Evolutionary conservation across 2,329 filamentous ascomycete species (phyloP), one percentile per base, ranked within the genome.

Genomic region (Sporothrix curviconia): DNA sequence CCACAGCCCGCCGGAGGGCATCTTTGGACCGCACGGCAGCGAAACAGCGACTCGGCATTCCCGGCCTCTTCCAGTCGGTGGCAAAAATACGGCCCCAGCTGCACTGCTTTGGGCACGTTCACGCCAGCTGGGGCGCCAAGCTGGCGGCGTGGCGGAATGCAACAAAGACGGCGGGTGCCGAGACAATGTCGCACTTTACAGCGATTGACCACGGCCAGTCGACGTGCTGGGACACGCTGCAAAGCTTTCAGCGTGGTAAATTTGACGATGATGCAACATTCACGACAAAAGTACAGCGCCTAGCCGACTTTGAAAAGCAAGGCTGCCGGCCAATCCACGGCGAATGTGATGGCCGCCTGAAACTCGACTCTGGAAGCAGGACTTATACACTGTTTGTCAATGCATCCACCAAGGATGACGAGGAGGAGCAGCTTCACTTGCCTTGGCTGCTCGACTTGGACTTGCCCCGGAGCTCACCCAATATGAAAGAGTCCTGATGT

Each of bases 91-190:
- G 68, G 28, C 80, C 80, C 1, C 65, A 66, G 7, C 61, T 83
- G 4, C 78, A 82, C 64, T 82, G 79, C 65, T 83, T 82, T 58
- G 80, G 80, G 0, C 81, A 83, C 60, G 77, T 83, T n/a, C 81
- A 84, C 63, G 78, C 82, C 62, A 76, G 72, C 0, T 86, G 81
- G 79, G 84, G 83, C 3, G 76, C 74, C 0, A 78, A 76, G 54
- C 59, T 80, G 3, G 74, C 82, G 0, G 69, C 70, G 1, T 87
- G 83, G 84, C 69, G 73, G 4, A 59, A 46, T 1, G 14, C 24
- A 3, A 3, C 36, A 0, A 6, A 1, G 8, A 42, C 49, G 9
- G 56, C 34, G 39, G 28, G 28, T 2, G 30, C 46, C 5, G 62
- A 68, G 1, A 53, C 30, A 0, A 72, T 74, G 3, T 74, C 74